phyloP scores from a whole-genome alignment of 805 yeast genomes.

The Zygotorulaspora chibaensis region DNA sequence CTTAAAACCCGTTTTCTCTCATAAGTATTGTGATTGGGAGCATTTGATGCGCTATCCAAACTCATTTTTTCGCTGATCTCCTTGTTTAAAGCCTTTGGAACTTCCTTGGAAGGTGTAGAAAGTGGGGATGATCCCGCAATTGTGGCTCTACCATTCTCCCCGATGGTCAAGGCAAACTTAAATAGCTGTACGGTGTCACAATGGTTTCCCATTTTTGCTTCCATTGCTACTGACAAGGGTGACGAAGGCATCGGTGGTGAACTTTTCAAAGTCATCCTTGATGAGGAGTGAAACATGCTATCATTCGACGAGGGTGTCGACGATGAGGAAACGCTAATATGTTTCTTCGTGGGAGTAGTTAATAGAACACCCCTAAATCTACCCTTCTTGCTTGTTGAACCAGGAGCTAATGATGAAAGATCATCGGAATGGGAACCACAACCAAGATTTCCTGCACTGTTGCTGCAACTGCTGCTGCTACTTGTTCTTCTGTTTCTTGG shows the following conservation, averaged over 20 bases:
- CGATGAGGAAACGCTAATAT: slow-evolving; percentile 4
- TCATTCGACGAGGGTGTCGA: slow-evolving; percentile 23
- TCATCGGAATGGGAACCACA: not conserved
- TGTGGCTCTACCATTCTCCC: slow-evolving; percentile 34
- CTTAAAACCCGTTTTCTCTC: slow-evolving; percentile 29
- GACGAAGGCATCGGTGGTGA: slow-evolving; percentile 17
- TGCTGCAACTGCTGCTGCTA: slow-evolving; percentile 3
- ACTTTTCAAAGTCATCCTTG: slow-evolving; percentile 16
- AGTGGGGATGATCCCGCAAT: slow-evolving; percentile 22
- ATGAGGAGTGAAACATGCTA: slow-evolving; percentile 20
- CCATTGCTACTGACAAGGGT: slow-evolving; percentile 8
- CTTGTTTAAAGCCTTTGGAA: not conserved
- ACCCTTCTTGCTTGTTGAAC: slow-evolving; percentile 19
- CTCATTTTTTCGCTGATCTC: not conserved
- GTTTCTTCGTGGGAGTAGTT: slow-evolving; percentile 23
- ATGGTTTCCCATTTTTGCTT: not conserved
- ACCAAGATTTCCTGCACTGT: not conserved
- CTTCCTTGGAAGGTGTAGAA: slow-evolving; percentile 6
- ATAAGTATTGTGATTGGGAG: slow-evolving; percentile 2
- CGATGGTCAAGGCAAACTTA: slow-evolving; percentile 29
- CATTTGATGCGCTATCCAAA: not conserved
- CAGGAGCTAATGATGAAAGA: slow-evolving; percentile 1
- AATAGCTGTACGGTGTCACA: slow-evolving; percentile 13
- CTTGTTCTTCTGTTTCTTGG: slow-evolving; percentile 18
- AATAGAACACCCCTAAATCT: slow-evolving; percentile 30